phyloP scores from a whole-genome alignment of 2,329 filamentous ascomycete genomes.

The Colletotrichum chlorophyti region DNA sequence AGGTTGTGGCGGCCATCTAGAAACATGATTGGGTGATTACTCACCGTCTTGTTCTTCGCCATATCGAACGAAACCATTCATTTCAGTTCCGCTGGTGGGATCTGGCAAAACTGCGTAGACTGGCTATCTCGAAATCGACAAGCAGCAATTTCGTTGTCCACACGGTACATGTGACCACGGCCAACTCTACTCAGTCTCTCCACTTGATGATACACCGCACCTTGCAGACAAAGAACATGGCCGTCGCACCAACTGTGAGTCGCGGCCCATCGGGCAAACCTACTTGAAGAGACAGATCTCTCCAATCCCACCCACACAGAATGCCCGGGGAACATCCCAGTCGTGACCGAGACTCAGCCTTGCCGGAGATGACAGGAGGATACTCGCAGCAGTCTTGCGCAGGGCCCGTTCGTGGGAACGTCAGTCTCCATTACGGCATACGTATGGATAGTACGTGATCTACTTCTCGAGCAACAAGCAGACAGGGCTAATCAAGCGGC shows the following conservation, averaged over 20 bases:
- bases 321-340: constrained; percentile 9
- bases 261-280: not conserved
- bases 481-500: not conserved
- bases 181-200: not conserved
- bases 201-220: too few species aligned
- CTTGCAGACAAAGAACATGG: constrained; percentile 15
- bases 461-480: not conserved
- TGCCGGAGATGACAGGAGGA: constrained; percentile 5
- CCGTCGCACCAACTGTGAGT: constrained; percentile 13
- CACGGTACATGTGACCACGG: too few species aligned
- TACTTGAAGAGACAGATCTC: constrained; percentile 19
- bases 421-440: too few species aligned
- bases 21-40: not conserved
- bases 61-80: not conserved
- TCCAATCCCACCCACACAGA: not conserved
- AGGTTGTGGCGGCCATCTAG: constrained; percentile 1
- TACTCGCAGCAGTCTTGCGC: too few species aligned
- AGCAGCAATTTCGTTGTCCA: constrained; percentile 19
- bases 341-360: constrained; percentile 13
- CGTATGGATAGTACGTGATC: not conserved
- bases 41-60: not conserved
- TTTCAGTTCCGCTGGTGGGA: not conserved
- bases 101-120: too few species aligned
- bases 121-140: not conserved
- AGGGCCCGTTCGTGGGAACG: too few species aligned